These are phyloP conservation scores for Suillus cothurnatus DNA, from an alignment of 768 basidiomycete genomes.

Conservation along the genomic window DNA sequence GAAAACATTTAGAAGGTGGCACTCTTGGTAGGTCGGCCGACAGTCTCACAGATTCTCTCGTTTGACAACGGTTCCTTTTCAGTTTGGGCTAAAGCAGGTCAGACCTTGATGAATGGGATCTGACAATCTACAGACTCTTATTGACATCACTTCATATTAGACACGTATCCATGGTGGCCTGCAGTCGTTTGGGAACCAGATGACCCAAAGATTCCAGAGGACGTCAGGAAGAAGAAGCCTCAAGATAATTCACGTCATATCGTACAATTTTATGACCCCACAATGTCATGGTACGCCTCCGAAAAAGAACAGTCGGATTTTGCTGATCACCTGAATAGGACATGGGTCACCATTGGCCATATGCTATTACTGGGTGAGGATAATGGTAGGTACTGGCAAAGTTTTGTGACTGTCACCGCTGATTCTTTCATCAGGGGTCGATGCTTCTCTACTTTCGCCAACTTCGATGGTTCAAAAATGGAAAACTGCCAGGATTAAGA, in stretches of 20 bases:
- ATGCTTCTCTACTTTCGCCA: conserved; percentile 59
- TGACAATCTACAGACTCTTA: not conserved
- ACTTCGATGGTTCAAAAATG: conserved; percentile 59
- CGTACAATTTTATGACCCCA: conserved; percentile 80
- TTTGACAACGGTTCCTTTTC: conserved; percentile 11
- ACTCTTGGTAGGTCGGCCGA: conserved; percentile 58
- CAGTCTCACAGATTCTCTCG: not conserved
- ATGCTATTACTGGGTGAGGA: conserved; percentile 73
- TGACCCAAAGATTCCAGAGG: conserved; percentile 54
- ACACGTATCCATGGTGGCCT: conserved; percentile 86
- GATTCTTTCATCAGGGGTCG: conserved; percentile 50
- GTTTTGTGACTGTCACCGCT: not conserved
- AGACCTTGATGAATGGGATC: conserved; percentile 19
- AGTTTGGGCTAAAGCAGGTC: conserved; percentile 89
- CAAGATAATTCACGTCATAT: conserved; percentile 53
- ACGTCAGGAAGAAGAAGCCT: conserved; percentile 31
- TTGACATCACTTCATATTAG: conserved; percentile 39
- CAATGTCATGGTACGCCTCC: conserved; percentile 56
- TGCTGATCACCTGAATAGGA: conserved; percentile 44
- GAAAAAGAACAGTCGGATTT: not conserved
- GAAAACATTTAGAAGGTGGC: conserved; percentile 48
- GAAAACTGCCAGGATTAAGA: conserved; percentile 52
- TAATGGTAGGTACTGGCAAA: conserved; percentile 48
- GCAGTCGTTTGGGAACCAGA: conserved; percentile 73
- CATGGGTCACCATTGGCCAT: conserved; percentile 56